These are phyloP conservation scores for Coemansia guatemalensis DNA, from an alignment of 192 early-diverging fungal species.

Conservation along the genomic window DNA sequence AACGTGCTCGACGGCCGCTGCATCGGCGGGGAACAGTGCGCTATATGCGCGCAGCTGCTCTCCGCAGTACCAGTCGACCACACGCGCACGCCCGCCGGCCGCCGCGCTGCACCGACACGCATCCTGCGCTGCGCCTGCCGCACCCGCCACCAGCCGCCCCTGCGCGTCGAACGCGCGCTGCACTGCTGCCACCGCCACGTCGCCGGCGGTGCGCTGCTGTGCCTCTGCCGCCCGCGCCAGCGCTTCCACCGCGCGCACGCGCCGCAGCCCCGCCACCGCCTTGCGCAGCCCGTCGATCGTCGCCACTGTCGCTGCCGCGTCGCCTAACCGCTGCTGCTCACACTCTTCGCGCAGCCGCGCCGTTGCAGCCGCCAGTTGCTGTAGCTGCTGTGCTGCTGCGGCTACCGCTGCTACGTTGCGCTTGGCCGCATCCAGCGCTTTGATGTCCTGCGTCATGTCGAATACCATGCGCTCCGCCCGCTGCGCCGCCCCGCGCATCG, in stretches of 20 bases:
- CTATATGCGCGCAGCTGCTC: constrained; percentile 81
- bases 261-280: constrained; percentile 72
- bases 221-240: constrained; percentile 62
- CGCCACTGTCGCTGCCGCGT: constrained; percentile 76
- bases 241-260: constrained; percentile 72
- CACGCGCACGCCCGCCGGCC: constrained; percentile 61
- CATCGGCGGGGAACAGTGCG: constrained; percentile 76
- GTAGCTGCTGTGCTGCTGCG: constrained; percentile 77
- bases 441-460: constrained; percentile 96
- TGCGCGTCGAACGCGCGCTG: constrained; percentile 69
- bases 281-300: constrained; percentile 76
- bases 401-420: constrained; percentile 82
- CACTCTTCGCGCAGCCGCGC: constrained; percentile 70
- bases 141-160: constrained; percentile 57
- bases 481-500: constrained; percentile 82
- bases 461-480: constrained; percentile 86
- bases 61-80: constrained; percentile 73
- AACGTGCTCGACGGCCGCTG: constrained; percentile 80
- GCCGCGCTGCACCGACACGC: constrained; percentile 79
- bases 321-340: constrained; percentile 70
- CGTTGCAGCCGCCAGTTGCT: constrained; percentile 82
- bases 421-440: constrained; percentile 91
- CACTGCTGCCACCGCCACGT: constrained; percentile 71
- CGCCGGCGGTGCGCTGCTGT: constrained; percentile 64
- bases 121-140: constrained; percentile 63